phyloP scores from a whole-genome alignment of 768 basidiomycete species.

The Auriscalpium microsporum region DNA sequence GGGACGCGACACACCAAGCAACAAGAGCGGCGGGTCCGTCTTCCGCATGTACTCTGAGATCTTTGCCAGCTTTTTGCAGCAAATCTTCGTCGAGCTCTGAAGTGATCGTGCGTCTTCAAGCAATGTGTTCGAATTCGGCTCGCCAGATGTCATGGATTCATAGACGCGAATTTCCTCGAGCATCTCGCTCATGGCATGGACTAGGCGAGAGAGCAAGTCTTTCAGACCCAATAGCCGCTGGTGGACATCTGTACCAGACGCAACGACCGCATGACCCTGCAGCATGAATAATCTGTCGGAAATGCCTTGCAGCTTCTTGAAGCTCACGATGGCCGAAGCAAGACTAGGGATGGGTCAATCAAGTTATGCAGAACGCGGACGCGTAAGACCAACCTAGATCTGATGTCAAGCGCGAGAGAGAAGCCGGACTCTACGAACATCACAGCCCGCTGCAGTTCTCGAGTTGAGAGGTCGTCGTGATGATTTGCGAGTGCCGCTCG shows the following conservation, averaged over 20 bases:
- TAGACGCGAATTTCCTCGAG: not conserved
- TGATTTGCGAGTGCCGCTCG: slow-evolving; percentile 57
- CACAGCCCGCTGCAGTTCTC: slow-evolving; percentile 75
- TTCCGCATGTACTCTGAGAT: slow-evolving; percentile 19
- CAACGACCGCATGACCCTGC: slow-evolving; percentile 15
- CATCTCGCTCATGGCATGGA: slow-evolving; percentile 22
- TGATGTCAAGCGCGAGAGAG: slow-evolving; percentile 50
- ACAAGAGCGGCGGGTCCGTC: slow-evolving; percentile 25
- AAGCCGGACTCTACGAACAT: slow-evolving; percentile 76
- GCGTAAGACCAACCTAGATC: slow-evolving; percentile 49
- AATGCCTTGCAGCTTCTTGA: slow-evolving; percentile 3
- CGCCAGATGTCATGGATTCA: not conserved
- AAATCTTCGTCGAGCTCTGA: not conserved
- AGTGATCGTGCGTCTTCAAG: not conserved
- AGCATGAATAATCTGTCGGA: slow-evolving; percentile 8
- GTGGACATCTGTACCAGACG: slow-evolving; percentile 16
- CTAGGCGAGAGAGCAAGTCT: slow-evolving; percentile 25
- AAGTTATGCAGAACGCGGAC: not conserved
- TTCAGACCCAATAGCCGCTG: slow-evolving; percentile 17
- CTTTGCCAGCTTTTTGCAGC: slow-evolving; percentile 18
- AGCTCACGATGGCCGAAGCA: not conserved
- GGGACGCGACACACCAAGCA: slow-evolving; percentile 25
- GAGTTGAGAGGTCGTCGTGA: slow-evolving; percentile 76
- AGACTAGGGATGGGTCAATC: slow-evolving; percentile 1
- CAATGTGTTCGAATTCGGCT: not conserved